Conservation (phyloP, 352 stramenopile species). For the Achlya hypogyna region DNA sequence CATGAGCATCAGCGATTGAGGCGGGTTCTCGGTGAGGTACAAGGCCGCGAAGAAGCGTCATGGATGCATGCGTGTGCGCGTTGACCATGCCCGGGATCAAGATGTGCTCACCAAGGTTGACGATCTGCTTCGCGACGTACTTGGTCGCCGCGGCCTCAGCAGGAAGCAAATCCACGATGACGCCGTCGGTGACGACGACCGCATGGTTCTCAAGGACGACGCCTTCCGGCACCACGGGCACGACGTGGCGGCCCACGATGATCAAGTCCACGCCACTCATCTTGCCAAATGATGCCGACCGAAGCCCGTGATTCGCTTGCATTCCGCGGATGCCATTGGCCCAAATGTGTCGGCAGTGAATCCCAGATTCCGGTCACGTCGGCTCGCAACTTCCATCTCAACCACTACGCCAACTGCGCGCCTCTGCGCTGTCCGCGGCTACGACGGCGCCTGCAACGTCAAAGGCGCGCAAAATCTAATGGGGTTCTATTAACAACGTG, state of each 20-base stretch:
- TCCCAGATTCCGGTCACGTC: too few species aligned
- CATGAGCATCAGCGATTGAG: too few species aligned
- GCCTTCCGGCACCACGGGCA: conserved; percentile 69
- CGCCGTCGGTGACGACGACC: conserved; percentile 51
- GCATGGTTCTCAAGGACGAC: conserved; percentile 66
- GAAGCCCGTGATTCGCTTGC: neutral
- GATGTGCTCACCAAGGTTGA: conserved; percentile 54
- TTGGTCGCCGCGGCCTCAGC: conserved; percentile 35
- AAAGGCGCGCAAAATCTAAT: conserved; percentile 4
- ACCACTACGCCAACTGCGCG: too few species aligned
- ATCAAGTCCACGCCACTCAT: conserved; percentile 43
- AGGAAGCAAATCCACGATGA: conserved; percentile 72
- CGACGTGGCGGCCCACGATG: conserved; percentile 63
- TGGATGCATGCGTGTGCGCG: conserved; percentile 76
- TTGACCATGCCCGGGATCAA: conserved; percentile 83
- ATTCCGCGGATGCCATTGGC: neutral
- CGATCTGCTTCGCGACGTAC: conserved; percentile 36
- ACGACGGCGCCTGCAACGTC: too few species aligned
- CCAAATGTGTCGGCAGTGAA: neutral
- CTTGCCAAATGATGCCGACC: neutral
- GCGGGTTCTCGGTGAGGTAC: conserved; percentile 8
- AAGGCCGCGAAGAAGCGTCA: conserved; percentile 79
- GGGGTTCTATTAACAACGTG: conserved; percentile 10
- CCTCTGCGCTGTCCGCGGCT: too few species aligned
- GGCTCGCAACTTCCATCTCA: too few species aligned